A percentile compares a stretch with the other conserved stretches of the same genome.
Evolutionary conservation across 148 eudicot species (phyloP).

Genomic region (Arctostaphylos glauca): DNA sequence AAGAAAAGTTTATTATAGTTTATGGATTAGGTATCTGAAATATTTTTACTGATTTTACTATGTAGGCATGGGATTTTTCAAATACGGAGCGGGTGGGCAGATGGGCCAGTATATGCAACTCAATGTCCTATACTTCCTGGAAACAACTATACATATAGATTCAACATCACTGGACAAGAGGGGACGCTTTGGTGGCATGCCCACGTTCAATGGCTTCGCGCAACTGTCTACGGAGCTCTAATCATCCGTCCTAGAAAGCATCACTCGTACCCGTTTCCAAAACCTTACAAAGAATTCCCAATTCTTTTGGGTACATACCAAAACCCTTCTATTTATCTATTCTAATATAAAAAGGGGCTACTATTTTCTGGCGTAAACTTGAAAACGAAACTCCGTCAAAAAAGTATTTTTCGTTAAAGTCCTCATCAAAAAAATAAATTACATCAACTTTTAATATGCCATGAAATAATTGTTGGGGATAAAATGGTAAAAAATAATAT

Average conservation of each 20-base stretch:
- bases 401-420: no score
- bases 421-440: no score
- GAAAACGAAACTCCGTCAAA: no score
- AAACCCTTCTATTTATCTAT: neutral
- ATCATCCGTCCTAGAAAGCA: slow-evolving; percentile 59
- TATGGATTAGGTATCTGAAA: no score
- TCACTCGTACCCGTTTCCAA: slow-evolving; percentile 57
- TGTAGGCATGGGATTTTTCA: slow-evolving; percentile 75
- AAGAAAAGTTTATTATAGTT: no score
- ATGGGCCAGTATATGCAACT: slow-evolving; percentile 64
- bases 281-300: slow-evolving; percentile 56
- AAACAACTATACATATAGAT: slow-evolving; percentile 48
- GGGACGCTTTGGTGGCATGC: slow-evolving; percentile 98
- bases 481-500: no score
- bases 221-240: slow-evolving; percentile 80
- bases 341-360: no score
- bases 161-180: slow-evolving; percentile 53
- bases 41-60: no score
- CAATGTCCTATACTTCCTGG: slow-evolving; percentile 77
- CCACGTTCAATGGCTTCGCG: slow-evolving; percentile 69
- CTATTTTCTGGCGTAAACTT: no score
- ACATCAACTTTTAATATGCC: no score
- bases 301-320: slow-evolving; percentile 53
- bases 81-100: slow-evolving; percentile 58
- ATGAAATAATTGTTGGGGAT: no score